Percentiles rank a stretch among this genome's conserved stretches.
These are phyloP conservation scores for Candida sanyiensis DNA, from an alignment of 805 yeast species.

Conservation along the genomic window DNA sequence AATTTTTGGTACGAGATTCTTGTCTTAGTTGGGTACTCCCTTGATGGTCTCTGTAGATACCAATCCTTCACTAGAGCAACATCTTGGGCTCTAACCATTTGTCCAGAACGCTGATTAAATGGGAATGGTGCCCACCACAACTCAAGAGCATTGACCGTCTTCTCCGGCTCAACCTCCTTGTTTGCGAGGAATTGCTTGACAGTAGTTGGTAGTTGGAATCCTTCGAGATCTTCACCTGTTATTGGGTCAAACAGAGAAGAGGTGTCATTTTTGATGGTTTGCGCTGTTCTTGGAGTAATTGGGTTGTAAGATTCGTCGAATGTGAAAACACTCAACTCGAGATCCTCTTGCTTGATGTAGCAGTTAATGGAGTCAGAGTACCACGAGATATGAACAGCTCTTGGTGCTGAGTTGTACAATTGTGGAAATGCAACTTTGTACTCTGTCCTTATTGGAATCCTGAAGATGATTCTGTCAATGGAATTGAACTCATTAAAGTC, in stretches of 20 bases:
- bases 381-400: slow-evolving; percentile 54
- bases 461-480: slow-evolving; percentile 77
- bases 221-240: slow-evolving; percentile 32
- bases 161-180: slow-evolving; percentile 39
- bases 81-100: slow-evolving; percentile 78
- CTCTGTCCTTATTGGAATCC: slow-evolving; percentile 74
- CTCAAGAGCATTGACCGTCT: slow-evolving; percentile 51
- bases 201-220: slow-evolving; percentile 35
- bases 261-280: slow-evolving; percentile 18
- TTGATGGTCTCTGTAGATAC: slow-evolving; percentile 67
- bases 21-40: slow-evolving; percentile 63
- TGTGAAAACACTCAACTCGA: slow-evolving; percentile 48
- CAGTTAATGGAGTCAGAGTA: slow-evolving; percentile 62
- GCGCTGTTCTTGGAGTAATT: slow-evolving; percentile 34
- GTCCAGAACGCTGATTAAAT: slow-evolving; percentile 69
- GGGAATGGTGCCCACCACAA: slow-evolving; percentile 85
- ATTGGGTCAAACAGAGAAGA: slow-evolving; percentile 23
- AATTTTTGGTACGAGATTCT: slow-evolving; percentile 85
- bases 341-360: slow-evolving; percentile 36
- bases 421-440: slow-evolving; percentile 83
- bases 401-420: slow-evolving; percentile 72
- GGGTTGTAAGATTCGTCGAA: slow-evolving; percentile 55
- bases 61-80: slow-evolving; percentile 78
- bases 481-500: slow-evolving; percentile 90
- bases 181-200: slow-evolving; percentile 50